Base-by-base conservation (phyloP, 805 yeast genomes). In the Metschnikowia corniflorae region DNA sequence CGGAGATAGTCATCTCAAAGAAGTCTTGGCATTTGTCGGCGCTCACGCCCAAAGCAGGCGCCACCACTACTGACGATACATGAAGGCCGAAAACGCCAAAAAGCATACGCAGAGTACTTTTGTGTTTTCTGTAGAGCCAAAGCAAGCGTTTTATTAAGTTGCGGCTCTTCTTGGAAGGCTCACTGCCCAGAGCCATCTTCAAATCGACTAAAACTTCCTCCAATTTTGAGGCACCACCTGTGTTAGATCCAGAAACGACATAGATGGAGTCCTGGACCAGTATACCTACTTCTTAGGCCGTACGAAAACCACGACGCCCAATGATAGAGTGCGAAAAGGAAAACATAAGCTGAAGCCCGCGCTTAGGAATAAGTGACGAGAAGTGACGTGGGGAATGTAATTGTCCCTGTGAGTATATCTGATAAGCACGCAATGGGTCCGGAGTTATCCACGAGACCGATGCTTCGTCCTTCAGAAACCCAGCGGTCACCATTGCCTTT, bases 41-140 rank as follows among this genome's bases (percentile, higher is more conserved):
- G 6, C 76, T 71, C 4, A 76, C 49, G 4, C 55, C 53, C 5
- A 63, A 30, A 4, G 71, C 51, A 0, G 93, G 91, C 0, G 73
- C 66, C 2, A 75, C 45, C 0, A 75, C 61, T 5, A 78, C 82
- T 0, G 81, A 65, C 1, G 76, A 42, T 0, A 75, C 49, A 54
- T 84, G 93, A 7, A 83, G 57, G 0, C 75, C 69, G 1, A 78
- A 56, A 52, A 84, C 84, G 2, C 70, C 58, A 0, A 72, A 52
- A 53, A 84, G 76, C 7, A 78, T 63, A 33, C 75, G 68, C 0
- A 85, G 77, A 10, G 85, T 73, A 54, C 75, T 79, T 51, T 75
- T 75, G 57, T 84, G 93, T 16, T 52, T 33, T 31, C 54, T 54
- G 9, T 37, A 40, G 12, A 55, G 50, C 23, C 27, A 18, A 18